These are phyloP conservation scores for Ramaria sp. DNA, from an alignment of 768 basidiomycete species.

Conservation along the genomic window DNA sequence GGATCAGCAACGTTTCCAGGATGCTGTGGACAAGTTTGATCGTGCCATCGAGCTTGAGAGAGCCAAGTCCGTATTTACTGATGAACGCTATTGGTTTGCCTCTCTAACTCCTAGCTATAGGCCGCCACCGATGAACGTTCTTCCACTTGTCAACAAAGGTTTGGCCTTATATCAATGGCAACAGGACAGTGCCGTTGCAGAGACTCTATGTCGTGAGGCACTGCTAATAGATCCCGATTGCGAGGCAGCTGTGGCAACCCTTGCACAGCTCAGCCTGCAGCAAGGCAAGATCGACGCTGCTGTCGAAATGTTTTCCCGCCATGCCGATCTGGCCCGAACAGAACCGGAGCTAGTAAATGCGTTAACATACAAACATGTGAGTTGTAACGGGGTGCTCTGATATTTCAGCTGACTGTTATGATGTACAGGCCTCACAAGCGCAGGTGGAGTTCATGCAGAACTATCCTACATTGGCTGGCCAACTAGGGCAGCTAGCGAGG, in stretches of 20 bases:
- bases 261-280: slow-evolving; percentile 88
- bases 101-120: slow-evolving; percentile 9
- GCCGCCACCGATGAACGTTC: slow-evolving; percentile 61
- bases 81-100: background rate
- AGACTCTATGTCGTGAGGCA: slow-evolving; percentile 80
- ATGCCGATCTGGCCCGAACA: slow-evolving; percentile 78
- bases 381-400: slow-evolving; percentile 18
- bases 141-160: slow-evolving; percentile 96
- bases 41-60: slow-evolving; percentile 83
- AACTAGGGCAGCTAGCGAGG: slow-evolving; percentile 24
- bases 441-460: slow-evolving; percentile 76
- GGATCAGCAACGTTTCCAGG: slow-evolving; percentile 81
- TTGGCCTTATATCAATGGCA: slow-evolving; percentile 94
- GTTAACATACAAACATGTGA: slow-evolving; percentile 67
- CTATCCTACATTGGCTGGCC: slow-evolving; percentile 67
- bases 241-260: slow-evolving; percentile 91
- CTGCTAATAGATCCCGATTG: slow-evolving; percentile 84
- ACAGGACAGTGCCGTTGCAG: slow-evolving; percentile 75
- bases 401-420: background rate
- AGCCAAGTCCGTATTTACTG: slow-evolving; percentile 39
- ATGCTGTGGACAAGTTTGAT: slow-evolving; percentile 90
- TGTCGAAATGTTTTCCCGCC: slow-evolving; percentile 74
- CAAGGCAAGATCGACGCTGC: slow-evolving; percentile 83
- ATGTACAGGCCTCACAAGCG: slow-evolving; percentile 58
- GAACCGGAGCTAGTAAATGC: slow-evolving; percentile 79